Evolutionary conservation across 768 basidiomycete species (phyloP).

Genomic region (Postia placenta): DNA sequence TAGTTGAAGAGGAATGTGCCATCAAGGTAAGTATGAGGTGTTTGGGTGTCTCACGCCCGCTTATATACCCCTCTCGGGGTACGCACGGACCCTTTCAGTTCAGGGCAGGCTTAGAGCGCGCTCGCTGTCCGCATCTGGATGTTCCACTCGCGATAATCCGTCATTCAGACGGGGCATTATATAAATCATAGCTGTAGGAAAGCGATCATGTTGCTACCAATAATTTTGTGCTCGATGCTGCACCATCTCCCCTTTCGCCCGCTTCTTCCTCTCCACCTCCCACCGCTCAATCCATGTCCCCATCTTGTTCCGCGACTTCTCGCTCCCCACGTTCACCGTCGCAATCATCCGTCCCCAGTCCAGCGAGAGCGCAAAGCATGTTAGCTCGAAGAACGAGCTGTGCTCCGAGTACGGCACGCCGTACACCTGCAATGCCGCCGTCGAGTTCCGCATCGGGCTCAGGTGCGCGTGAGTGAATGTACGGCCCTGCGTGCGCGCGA

Average conservation of each 20-base stretch:
- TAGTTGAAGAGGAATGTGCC: conserved; percentile 19
- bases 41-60: neutral
- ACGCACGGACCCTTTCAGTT: conserved; percentile 17
- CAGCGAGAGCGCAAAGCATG: conserved; percentile 88
- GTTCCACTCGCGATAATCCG: too few relatives aligned
- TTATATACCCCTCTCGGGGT: conserved; percentile 1
- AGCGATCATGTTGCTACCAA: conserved; percentile 34
- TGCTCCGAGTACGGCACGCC: conserved; percentile 94
- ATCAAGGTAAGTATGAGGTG: conserved; percentile 22
- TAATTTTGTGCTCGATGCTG: conserved; percentile 37
- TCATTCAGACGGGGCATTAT: too few relatives aligned
- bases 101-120: too few relatives aligned
- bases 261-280: conserved; percentile 73
- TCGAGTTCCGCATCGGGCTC: conserved; percentile 65
- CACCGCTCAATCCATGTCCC: conserved; percentile 83
- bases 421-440: conserved; percentile 61
- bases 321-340: conserved; percentile 84
- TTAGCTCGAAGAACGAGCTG: conserved; percentile 91
- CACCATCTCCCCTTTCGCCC: conserved; percentile 31
- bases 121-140: too few relatives aligned
- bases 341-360: conserved; percentile 89
- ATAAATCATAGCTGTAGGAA: neutral
- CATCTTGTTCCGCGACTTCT: conserved; percentile 77
- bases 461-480: conserved; percentile 69
- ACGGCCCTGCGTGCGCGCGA: conserved; percentile 58